Evolutionary conservation across 2,329 filamentous ascomycete genomes (phyloP).

Genomic region (Ophiostoma angusticollis): DNA sequence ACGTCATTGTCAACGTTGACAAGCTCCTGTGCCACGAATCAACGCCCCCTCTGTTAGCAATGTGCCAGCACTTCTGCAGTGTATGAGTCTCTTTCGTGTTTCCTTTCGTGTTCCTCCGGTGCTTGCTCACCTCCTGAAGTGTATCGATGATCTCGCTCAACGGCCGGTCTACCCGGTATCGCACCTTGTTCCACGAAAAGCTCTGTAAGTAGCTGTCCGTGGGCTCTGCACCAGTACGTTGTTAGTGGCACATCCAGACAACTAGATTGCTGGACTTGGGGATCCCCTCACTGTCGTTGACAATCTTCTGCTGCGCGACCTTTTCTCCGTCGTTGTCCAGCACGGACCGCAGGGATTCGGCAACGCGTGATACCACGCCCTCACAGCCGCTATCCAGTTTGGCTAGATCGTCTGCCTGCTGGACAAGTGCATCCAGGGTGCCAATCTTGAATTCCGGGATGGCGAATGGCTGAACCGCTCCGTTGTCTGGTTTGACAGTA

Average conservation of each 20-base stretch:
- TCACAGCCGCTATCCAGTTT: conserved; percentile 77
- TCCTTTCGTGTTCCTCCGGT: neutral
- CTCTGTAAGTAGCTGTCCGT: conserved; percentile 82
- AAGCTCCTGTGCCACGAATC: conserved; percentile 51
- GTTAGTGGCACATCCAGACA: neutral
- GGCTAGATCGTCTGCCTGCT: conserved; percentile 87
- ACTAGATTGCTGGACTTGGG: too few relatives aligned
- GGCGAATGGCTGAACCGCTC: conserved; percentile 60
- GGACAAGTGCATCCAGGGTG: conserved; percentile 84
- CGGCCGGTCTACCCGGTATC: conserved; percentile 86
- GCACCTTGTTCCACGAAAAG: conserved; percentile 96
- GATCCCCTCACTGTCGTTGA: conserved; percentile 71
- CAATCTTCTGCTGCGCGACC: conserved; percentile 74
- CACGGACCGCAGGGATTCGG: conserved; percentile 69
- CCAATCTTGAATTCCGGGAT: conserved; percentile 97
- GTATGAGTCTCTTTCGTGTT: too few relatives aligned
- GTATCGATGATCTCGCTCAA: conserved; percentile 76
- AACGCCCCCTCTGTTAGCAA: too few relatives aligned
- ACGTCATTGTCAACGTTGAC: conserved; percentile 90
- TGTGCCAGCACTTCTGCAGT: too few relatives aligned
- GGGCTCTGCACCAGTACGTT: conserved; percentile 50
- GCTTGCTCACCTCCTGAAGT: conserved; percentile 61
- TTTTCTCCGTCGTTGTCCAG: conserved; percentile 76
- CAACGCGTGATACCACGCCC: conserved; percentile 74
- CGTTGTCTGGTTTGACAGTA: conserved; percentile 62